Evolutionary conservation across 148 eudicot genomes (phyloP), one percentile per base, ranked within the genome.

Genomic region (Chenopodium suecicum): DNA sequence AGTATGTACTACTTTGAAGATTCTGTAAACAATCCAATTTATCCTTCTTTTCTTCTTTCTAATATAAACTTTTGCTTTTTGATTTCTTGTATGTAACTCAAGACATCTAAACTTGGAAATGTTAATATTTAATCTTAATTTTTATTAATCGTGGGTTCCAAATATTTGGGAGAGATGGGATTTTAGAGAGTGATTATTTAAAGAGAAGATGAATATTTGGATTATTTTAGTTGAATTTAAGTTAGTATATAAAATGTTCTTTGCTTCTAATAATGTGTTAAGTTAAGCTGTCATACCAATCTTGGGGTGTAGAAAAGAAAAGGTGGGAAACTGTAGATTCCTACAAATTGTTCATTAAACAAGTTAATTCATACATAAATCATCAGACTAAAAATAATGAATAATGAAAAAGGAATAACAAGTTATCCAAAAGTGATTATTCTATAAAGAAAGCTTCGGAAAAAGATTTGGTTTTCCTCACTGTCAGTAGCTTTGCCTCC

Each of bases 71-170:
- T 48, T 74, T 52, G 75, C 80, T 47, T 84, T 84, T 70, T 80
- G 81, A 70, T 84, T 80, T 80, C 86, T 80, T 84, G 81, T 70
- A 62, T 70, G 56, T 70, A 84, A 84, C 86, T 84, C 86, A 76
- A 84, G 83, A 76, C 73, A 80, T 76, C 80, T 66, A 60, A 73
- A 25, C 69, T 80, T 80, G 7, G 56, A 14, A 52, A 10, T 52
- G 1, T 52, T 52, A 70, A 69, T 83, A 41, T 41, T 41, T 48
- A 79, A 79, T 79, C 76, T 75, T 80, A 34, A 79, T 58, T 67
- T 67, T 72, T 27, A 75, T 48, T 37, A 34, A 62, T 16, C 70
- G 69, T 10, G n/a, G 27, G 32, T 47, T 17, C 4, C 23, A 16
- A 10, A 10, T 19, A 56, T 56, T 16, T 56, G 14, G 16, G 60